Conservation (phyloP, 2,329 filamentous ascomycete genomes). For the Aspergillus unguis region DNA sequence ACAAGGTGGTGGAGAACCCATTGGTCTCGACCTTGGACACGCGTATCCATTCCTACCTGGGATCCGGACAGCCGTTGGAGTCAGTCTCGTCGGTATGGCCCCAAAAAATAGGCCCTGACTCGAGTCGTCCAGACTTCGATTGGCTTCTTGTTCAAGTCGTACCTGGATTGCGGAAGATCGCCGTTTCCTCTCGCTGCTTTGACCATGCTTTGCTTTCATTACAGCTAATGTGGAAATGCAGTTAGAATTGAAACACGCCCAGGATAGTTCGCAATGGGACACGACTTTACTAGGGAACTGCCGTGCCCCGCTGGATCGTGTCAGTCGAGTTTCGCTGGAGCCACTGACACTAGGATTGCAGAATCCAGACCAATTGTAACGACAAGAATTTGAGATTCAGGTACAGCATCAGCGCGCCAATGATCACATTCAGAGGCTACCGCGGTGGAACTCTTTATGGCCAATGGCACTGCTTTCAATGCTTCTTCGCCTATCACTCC, state of each 20-base stretch:
- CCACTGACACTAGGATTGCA: slow-evolving; percentile 1
- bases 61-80: background rate
- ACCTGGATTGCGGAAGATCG: background rate
- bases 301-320: background rate
- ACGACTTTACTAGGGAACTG: background rate
- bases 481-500: background rate
- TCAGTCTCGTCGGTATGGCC: background rate
- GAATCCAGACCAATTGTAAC: background rate
- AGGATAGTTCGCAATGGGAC: background rate
- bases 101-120: background rate
- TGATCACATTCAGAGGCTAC: background rate
- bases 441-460: background rate
- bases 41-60: background rate
- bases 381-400: background rate
- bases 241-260: background rate
- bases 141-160: background rate
- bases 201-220: too few relatives aligned
- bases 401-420: slow-evolving; percentile 4
- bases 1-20: background rate
- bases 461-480: slow-evolving; percentile 10
- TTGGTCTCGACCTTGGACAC: background rate
- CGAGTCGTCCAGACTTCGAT: background rate
- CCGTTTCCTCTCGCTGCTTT: background rate
- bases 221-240: slow-evolving; percentile 2
- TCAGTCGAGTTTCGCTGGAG: background rate